Evolutionary conservation across 345 rosid species (phyloP), one percentile per base, ranked within the genome.

Genomic region (Euclidium syriacum): DNA sequence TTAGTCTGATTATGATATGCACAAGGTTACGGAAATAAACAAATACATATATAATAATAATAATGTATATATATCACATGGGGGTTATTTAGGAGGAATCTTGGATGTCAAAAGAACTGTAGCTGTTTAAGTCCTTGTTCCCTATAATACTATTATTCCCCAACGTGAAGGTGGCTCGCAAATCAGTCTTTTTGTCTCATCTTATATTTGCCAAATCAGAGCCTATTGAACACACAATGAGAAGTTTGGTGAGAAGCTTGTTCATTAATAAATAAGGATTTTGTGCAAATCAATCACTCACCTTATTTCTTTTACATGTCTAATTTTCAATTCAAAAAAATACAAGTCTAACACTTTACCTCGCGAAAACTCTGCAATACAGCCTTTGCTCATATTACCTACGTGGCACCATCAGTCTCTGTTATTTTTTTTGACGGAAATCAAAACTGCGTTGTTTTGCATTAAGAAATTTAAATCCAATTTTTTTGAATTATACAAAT

Each of bases 51-150:
- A 36, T 32, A 42, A 40, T n/a, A n/a, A n/a, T n/a, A 59, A 32
- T 11, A 15, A 18, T 25, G 33, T 40, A 36, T 35, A 14, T 16
- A 30, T 38, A 63, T 38, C 68, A 62, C 69, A 34, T 65, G 63
- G 68, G 67, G 48, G 34, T 68, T 62, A 9, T 48, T 49, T 57
- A 36, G 77, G 52, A 36, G 77, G 52, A 79, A 81, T 52, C 75
- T 58, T 75, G 35, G 54, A 78, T 55, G 71, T 60, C 32, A 81
- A 81, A 76, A 64, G 53, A 81, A 66, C 75, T 69, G 72, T 49
- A 22, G 71, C 62, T 62, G 42, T 62, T 67, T 51, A 33, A 18
- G 26, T 40, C 25, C 50, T 51, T 50, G 65, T 36, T 76, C 76
- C 38, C 83, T 70, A 73, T 23, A 58, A 53, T 20, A 65, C 65